phyloP scores from a whole-genome alignment of 2,329 filamentous ascomycete species.

The Neurospora sp. region DNA sequence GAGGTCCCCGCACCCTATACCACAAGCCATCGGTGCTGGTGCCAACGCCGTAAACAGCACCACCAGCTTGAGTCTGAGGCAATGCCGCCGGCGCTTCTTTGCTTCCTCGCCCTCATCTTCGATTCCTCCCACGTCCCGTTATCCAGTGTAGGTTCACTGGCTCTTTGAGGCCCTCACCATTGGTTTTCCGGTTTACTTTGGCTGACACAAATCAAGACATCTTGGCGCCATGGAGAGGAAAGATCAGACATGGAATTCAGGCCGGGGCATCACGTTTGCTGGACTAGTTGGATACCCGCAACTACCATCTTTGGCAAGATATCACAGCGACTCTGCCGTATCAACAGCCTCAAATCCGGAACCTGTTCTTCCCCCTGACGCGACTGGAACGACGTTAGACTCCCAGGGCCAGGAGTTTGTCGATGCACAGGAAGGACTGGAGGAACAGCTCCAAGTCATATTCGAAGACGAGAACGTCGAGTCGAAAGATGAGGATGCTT shows the following conservation, averaged over 20 bases:
- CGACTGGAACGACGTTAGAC: not conserved
- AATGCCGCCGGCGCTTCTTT: not conserved
- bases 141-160: not conserved
- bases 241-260: slow-evolving; percentile 25
- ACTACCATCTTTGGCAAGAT: slow-evolving; percentile 10
- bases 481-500: slow-evolving; percentile 3
- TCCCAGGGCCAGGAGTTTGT: not conserved
- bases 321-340: slow-evolving; percentile 6
- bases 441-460: not conserved
- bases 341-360: not conserved
- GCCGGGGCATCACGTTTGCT: slow-evolving; percentile 29
- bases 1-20: not conserved
- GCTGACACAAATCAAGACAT: not conserved
- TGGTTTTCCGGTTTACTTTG: not conserved
- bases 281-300: slow-evolving; percentile 15
- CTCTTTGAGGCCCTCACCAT: not conserved
- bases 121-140: not conserved
- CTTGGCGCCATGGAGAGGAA: slow-evolving; percentile 6
- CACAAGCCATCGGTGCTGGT: not conserved
- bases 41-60: not conserved
- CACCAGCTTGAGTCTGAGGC: not conserved
- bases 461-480: not conserved
- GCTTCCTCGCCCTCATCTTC: not conserved
- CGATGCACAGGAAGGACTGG: not conserved
- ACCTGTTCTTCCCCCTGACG: not conserved